phyloP scores from a whole-genome alignment of 768 basidiomycete species.

The Macrolepiota albuminosa region DNA sequence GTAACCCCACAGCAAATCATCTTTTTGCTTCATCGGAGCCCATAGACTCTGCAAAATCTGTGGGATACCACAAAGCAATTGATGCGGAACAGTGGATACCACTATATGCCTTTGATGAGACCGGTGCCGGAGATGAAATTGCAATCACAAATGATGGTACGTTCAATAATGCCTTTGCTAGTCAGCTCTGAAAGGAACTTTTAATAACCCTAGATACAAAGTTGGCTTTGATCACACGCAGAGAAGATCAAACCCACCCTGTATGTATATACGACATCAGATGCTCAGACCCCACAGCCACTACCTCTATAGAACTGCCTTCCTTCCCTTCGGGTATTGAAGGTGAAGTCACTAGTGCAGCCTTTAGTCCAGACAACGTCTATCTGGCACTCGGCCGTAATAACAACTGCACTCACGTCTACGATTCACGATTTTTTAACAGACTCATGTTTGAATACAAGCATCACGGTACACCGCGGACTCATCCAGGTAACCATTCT shows the following conservation, averaged over 20 bases:
- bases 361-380: constrained; percentile 57
- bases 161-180: neutral
- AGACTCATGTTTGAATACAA: constrained; percentile 42
- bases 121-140: constrained; percentile 51
- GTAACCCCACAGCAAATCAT: constrained; percentile 27
- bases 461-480: constrained; percentile 30
- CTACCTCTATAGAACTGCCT: constrained; percentile 27
- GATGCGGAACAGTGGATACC: constrained; percentile 28
- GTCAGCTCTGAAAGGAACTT: neutral
- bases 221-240: constrained; percentile 23
- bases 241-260: constrained; percentile 18
- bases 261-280: constrained; percentile 52
- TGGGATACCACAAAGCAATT: constrained; percentile 48
- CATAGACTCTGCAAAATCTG: constrained; percentile 15
- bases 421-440: constrained; percentile 55
- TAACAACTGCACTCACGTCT: constrained; percentile 57
- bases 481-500: constrained; percentile 12
- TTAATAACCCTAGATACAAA: constrained; percentile 21
- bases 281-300: constrained; percentile 23
- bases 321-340: constrained; percentile 25
- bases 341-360: constrained; percentile 44
- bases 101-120: constrained; percentile 34
- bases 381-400: constrained; percentile 56
- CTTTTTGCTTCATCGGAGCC: constrained; percentile 60
- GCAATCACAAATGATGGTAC: constrained; percentile 42